Evolutionary conservation across 345 rosid genomes (phyloP), one percentile per base, ranked within the genome.

Genomic region (Pseudoturritis turrita): DNA sequence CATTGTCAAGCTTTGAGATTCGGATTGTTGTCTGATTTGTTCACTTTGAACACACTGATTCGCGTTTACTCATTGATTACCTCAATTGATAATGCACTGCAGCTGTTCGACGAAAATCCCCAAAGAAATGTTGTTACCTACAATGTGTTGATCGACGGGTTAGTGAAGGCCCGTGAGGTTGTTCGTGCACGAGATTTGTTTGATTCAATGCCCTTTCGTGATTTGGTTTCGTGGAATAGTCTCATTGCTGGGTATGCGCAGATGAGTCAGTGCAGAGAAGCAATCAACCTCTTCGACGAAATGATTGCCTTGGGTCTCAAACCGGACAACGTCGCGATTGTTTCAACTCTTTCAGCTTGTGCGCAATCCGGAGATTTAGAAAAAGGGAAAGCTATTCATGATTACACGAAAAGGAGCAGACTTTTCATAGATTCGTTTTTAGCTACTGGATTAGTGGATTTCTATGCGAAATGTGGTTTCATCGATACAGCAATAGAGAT

Each of bases 341-440:
- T 88, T 29, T 85, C 95, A n/a, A 81, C 84, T 65, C 90, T 90
- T 25, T 90, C 96, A 29, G 96, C 95, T 63, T 88, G 95, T 75
- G 90, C 90, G 1, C 89, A 81, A 29, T 70, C 83, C 26, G 94
- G 95, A 15, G 84, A 83, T 15, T 56, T 81, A 4, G 85, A 88
- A 10, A 79, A 55, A 36, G 95, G 97, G 31, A 83, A 64, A 83
- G 73, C 43, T 44, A 71, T 90, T 63, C 88, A 84, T 39, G 73
- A 77, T 59, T 81, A 80, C 62, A 80, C 76, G 1, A 37, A 70
- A 64, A 63, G 55, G 43, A 81, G 73, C 15, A 47, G 40, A 44
- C 77, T 90, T 44, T 76, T 13, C 33, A 4, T 83, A 2, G 89
- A 87, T 72, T 71, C 90, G 7, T 90, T 81, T 76, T 59, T 90